These are phyloP conservation scores for Castanospermum australe DNA, from an alignment of 306 rosid species.

Conservation along the genomic window DNA sequence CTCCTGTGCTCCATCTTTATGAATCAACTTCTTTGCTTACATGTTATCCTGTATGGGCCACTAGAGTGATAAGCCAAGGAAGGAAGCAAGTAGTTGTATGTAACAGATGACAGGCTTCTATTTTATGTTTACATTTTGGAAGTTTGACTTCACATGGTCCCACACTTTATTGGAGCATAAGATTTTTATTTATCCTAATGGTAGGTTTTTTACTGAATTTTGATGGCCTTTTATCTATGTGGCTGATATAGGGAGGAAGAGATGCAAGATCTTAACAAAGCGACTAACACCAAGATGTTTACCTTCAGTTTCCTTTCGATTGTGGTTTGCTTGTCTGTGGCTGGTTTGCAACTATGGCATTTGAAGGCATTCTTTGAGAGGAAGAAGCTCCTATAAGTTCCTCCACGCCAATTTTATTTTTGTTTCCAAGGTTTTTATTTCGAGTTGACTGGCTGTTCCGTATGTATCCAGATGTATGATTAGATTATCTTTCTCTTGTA, in stretches of 20 bases:
- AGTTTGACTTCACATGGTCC: not conserved
- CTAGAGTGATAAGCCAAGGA: not conserved
- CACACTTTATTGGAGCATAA: not conserved
- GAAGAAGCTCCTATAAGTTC: constrained; percentile 76
- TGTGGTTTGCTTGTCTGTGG: constrained; percentile 78
- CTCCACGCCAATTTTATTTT: not conserved
- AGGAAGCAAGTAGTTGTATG: not conserved
- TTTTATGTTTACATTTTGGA: not conserved
- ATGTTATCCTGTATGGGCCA: not conserved
- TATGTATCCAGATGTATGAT: constrained; percentile 18
- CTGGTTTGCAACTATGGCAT: constrained; percentile 90
- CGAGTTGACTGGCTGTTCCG: not conserved
- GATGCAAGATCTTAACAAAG: constrained; percentile 80
- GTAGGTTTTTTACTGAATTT: not conserved
- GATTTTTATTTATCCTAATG: constrained; percentile 18
- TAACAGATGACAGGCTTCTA: not conserved
- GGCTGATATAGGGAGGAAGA: constrained; percentile 72
- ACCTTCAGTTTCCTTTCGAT: constrained; percentile 77
- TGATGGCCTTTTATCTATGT: constrained; percentile 6
- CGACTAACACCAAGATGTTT: constrained; percentile 75
- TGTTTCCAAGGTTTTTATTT: not conserved
- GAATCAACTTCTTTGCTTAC: constrained; percentile 10
- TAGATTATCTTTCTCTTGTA: not conserved
- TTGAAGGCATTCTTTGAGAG: constrained; percentile 90
- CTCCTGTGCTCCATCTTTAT: not conserved